These are phyloP conservation scores for Phlebiopsis flavidoalba DNA, from an alignment of 768 basidiomycete species.

Conservation along the genomic window DNA sequence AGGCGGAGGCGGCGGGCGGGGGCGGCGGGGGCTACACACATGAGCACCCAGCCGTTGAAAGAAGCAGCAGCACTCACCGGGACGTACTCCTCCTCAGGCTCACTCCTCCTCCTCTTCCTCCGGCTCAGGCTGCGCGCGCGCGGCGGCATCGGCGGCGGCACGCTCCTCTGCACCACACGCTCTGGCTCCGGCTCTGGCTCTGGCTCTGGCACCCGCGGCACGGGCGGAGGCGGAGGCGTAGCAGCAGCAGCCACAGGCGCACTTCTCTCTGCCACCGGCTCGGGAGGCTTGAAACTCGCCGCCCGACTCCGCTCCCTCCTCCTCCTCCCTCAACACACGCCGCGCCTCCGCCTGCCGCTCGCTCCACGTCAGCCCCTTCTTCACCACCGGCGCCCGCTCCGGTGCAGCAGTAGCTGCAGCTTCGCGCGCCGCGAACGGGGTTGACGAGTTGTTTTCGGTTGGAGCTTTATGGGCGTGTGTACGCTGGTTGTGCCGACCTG, in stretches of 20 bases:
- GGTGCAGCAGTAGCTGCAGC: conserved; percentile 37
- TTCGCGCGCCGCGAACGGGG: conserved; percentile 62
- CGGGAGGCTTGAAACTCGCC: too few relatives aligned
- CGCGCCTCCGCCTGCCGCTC: conserved; percentile 91
- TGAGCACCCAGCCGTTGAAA: not conserved
- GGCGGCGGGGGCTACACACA: conserved; percentile 16
- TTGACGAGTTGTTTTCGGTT: conserved; percentile 87
- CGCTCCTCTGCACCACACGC: too few relatives aligned
- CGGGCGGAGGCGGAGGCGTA: conserved; percentile 6
- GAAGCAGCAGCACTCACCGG: not conserved
- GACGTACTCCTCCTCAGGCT: not conserved
- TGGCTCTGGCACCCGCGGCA: too few relatives aligned
- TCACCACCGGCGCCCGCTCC: conserved; percentile 5
- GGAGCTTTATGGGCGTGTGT: conserved; percentile 83
- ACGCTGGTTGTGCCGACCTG: conserved; percentile 86
- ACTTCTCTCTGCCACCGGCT: too few relatives aligned
- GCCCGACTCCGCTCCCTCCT: conserved; percentile 54
- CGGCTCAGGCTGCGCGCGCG: too few relatives aligned
- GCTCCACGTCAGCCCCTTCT: conserved; percentile 89
- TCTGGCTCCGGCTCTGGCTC: conserved; percentile 4
- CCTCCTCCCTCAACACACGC: conserved; percentile 79
- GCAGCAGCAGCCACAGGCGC: conserved; percentile 14
- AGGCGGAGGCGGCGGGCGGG: conserved; percentile 16
- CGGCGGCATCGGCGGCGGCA: too few relatives aligned
- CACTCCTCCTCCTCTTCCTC: conserved; percentile 12